Base-by-base conservation (phyloP, 2,329 filamentous ascomycete genomes). In the Fusarium sp. region DNA sequence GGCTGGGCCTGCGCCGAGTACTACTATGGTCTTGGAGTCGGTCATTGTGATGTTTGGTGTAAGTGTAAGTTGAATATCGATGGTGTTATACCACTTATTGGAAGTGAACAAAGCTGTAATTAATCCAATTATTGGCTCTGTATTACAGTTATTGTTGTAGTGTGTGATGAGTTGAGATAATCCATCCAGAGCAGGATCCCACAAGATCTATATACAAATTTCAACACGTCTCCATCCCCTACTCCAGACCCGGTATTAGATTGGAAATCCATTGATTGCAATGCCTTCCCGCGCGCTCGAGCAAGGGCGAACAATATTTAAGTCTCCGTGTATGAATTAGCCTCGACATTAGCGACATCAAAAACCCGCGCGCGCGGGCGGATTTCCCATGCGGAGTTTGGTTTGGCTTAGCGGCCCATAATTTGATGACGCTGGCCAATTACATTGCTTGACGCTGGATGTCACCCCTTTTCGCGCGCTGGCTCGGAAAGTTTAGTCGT, bases 1-100 rank as follows among this genome's bases (percentile, higher is more conserved):
- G 39, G 80, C 78, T 40, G 80, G 73, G 73, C 82, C 82, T 33
- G 82, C 82, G 33, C 85, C 85, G 6, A 87, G 79, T 50, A 87
- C 76, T 40, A 87, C 81, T 50, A 87, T 78, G 32, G 79, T 82
- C 61, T 78, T 76, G 70, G 75, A 44, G 49, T 60, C 54, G 22
- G 70, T 25, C 71, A 73, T 73, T 40, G 20, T 55, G 17, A 10
- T n/a, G 7, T 35, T 37, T 37, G 15, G 33, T 27, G n/a, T 50
- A 25, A 22, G 22, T 20, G 13, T 46, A 9, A 30, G 46, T 52
- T 33, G 11, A 57, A 41, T 30, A 14, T 52, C 15, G 7, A 19
- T 61, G 33, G 22, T 3, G 22, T 22, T 35, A 8, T 13, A 13
- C 14, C 33, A 32, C 2, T 13, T 27, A 11, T 51, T 46, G 11